Conservation (phyloP, 768 basidiomycete species). For the Sistotremastrum niveocremeum region DNA sequence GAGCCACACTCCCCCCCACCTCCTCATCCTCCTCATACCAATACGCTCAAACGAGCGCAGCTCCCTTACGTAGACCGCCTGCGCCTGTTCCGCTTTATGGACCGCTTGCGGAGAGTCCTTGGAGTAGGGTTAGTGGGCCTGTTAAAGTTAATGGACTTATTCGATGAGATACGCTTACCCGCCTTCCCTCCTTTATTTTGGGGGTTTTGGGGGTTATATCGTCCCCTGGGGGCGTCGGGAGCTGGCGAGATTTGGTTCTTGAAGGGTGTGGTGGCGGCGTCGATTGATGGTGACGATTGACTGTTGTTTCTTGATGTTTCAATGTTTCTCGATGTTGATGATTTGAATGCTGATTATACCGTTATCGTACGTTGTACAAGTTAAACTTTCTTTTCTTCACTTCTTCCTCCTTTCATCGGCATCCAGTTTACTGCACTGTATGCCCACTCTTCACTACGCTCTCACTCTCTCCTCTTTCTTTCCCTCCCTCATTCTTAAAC, state of each 20-base stretch:
- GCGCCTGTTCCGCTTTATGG: constrained; percentile 37
- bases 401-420: no score
- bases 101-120: constrained; percentile 45
- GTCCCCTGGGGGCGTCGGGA: constrained; percentile 1
- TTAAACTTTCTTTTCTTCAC: no score
- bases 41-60: constrained; percentile 10
- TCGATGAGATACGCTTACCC: constrained; percentile 26
- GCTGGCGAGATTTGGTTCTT: not conserved
- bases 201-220: not conserved
- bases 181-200: not conserved
- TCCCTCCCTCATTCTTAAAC: no score
- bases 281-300: no score
- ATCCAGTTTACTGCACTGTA: no score
- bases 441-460: no score
- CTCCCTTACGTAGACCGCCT: constrained; percentile 7
- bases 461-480: no score
- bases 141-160: constrained; percentile 47
- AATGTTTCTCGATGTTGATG: no score
- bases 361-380: no score
- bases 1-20: constrained; percentile 5
- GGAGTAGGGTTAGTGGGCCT: constrained; percentile 69
- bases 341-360: no score
- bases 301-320: no score
- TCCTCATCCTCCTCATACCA: constrained; percentile 11
- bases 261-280: not conserved